A percentile compares a stretch with the other conserved stretches of the same genome.
These are phyloP conservation scores for Pseudoperonospora humuli DNA, from an alignment of 352 stramenopile genomes.

Conservation along the genomic window DNA sequence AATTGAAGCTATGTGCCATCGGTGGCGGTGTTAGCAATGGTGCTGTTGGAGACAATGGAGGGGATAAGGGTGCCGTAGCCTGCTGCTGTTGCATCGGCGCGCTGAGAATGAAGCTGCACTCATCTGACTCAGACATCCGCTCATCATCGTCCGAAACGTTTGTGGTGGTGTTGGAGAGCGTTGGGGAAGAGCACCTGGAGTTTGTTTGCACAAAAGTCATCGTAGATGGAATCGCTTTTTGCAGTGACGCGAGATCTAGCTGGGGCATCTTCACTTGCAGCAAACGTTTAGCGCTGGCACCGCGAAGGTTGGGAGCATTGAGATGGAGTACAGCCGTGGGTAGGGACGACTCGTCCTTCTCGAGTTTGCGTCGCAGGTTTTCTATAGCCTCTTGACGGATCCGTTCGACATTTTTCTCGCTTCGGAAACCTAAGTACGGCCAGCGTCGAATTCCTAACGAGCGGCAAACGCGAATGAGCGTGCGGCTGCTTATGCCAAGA, in stretches of 20 bases:
- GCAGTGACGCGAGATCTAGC: constrained; percentile 10
- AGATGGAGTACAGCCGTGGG: constrained; percentile 31
- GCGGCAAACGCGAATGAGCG: constrained; percentile 67
- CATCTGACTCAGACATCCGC: constrained; percentile 23
- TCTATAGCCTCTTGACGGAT: constrained; percentile 71
- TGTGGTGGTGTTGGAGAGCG: constrained; percentile 15
- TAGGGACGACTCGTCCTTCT: constrained; percentile 32
- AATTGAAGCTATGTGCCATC: constrained; percentile 34
- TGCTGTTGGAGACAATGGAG: constrained; percentile 7
- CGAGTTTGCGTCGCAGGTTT: constrained; percentile 64
- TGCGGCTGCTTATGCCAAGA: constrained; percentile 69
- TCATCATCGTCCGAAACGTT: constrained; percentile 27
- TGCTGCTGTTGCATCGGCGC: constrained; percentile 5
- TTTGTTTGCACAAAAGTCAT: constrained; percentile 7
- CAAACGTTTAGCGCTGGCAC: constrained; percentile 64
- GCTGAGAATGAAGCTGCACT: constrained; percentile 9
- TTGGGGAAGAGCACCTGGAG: constrained; percentile 21
- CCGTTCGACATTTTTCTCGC: constrained; percentile 72
- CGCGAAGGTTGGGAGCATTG: constrained; percentile 43
- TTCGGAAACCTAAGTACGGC: constrained; percentile 74
- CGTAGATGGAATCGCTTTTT: constrained; percentile 4
- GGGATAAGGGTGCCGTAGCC: constrained; percentile 2
- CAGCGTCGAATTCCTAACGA: constrained; percentile 69
- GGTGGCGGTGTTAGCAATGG: constrained; percentile 40
- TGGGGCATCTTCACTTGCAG: constrained; percentile 55